Conservation (phyloP, 768 basidiomycete genomes). For the button mushroom (Agaricus bisporus) region DNA sequence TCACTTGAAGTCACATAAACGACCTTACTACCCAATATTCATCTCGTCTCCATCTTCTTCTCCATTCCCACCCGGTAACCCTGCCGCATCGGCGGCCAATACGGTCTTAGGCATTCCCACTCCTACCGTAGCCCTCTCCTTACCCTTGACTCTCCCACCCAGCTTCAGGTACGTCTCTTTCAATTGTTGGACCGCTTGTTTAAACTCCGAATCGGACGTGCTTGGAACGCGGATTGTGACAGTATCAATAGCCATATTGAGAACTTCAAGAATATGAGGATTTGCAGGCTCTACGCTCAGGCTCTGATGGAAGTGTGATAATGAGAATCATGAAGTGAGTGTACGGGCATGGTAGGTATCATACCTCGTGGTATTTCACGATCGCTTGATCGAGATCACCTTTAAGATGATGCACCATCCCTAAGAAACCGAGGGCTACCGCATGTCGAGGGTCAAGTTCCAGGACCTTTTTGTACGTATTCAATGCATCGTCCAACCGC, state of each 20-base stretch:
- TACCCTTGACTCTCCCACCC: constrained; percentile 5
- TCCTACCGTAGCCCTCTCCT: constrained; percentile 6
- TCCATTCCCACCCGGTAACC: background rate
- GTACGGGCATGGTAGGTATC: background rate
- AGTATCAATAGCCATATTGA: constrained; percentile 75
- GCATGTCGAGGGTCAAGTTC: constrained; percentile 83
- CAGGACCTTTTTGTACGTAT: constrained; percentile 72
- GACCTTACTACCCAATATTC: constrained; percentile 2
- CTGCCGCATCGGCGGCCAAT: background rate
- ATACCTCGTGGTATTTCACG: constrained; percentile 86
- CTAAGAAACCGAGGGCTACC: constrained; percentile 79
- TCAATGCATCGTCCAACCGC: constrained; percentile 59
- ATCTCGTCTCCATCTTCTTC: constrained; percentile 9
- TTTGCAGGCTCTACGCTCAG: constrained; percentile 82
- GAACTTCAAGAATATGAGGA: constrained; percentile 69
- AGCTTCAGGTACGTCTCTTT: constrained; percentile 6
- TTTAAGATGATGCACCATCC: constrained; percentile 79
- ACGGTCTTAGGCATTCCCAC: constrained; percentile 3
- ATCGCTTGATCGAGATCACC: constrained; percentile 77
- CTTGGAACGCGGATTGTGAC: constrained; percentile 15
- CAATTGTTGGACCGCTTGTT: constrained; percentile 7
- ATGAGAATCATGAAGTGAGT: background rate
- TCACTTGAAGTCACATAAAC: background rate
- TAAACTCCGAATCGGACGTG: background rate
- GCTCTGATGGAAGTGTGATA: constrained; percentile 35